Conservation (phyloP, 1,284 basidiomycete species). For the Malassezia restricta region DNA sequence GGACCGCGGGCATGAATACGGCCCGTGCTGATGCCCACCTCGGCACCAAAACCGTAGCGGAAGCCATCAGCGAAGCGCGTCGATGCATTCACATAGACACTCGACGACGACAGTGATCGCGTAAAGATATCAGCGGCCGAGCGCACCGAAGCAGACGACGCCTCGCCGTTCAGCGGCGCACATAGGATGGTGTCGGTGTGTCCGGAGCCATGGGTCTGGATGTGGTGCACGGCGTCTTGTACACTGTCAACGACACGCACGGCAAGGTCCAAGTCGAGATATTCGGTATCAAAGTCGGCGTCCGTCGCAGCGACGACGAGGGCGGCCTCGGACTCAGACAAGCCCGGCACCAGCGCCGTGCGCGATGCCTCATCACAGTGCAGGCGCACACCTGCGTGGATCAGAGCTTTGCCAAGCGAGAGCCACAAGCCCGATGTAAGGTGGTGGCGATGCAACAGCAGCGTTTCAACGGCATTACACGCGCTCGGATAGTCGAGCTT, state of each 20-base stretch:
- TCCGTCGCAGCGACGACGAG: constrained; percentile 30
- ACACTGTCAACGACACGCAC: constrained; percentile 64
- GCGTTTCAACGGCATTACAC: constrained; percentile 84
- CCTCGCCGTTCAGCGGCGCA: constrained; percentile 52
- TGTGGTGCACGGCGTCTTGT: constrained; percentile 65
- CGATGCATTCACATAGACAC: constrained; percentile 84
- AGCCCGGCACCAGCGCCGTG: background rate
- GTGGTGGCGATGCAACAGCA: constrained; percentile 63
- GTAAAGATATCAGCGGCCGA: constrained; percentile 61
- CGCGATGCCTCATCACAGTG: constrained; percentile 57
- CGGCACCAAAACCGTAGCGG: constrained; percentile 90
- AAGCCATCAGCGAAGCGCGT: constrained; percentile 96
- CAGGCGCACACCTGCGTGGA: constrained; percentile 60
- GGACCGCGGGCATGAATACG: constrained; percentile 93
- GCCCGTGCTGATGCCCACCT: constrained; percentile 93
- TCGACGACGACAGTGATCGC: constrained; percentile 76
- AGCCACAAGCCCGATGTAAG: constrained; percentile 56
- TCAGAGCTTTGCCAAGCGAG: constrained; percentile 60
- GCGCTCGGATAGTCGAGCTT: constrained; percentile 96
- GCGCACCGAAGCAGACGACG: constrained; percentile 31
- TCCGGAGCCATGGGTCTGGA: constrained; percentile 83
- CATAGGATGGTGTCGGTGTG: constrained; percentile 92
- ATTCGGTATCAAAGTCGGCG: constrained; percentile 72
- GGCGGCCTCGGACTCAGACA: constrained; percentile 41
- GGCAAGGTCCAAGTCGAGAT: constrained; percentile 53